Base-by-base conservation (phyloP, 169 alveolate species). In the Plasmodium ovale region DNA sequence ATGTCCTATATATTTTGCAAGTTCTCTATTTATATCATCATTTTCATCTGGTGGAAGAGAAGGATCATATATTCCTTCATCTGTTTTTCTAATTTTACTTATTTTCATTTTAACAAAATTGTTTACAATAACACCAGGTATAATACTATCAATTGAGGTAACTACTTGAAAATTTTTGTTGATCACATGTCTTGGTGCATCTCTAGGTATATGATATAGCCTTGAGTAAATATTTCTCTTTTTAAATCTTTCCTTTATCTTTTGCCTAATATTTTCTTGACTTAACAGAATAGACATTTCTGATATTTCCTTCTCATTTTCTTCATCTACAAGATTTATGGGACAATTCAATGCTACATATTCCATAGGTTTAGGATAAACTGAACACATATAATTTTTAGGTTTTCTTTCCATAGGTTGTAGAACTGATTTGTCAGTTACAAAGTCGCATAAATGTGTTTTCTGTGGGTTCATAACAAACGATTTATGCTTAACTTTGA, bases 391-490 rank as follows among this genome's bases (percentile, higher is more conserved):
- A 56, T 82, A 67, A 54, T 64, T 65, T 25, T 35, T 39, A 12
- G 90, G 37, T 7, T 44, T 64, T 29, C 49, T 53, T 23, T 4
- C 35, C 29, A 23, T 31, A 12, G 90, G 90, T 69, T 29, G 16
- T 65, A 82, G 56, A 7, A 65, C 49, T 7, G 59, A 10, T 23
- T 47, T 4, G 1, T 47, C 19, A 19, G 21, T 7, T 39, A 51
- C n/a, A 35, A 82, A 82, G 16, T 82, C 90, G 25, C 90, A 82
- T 19, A 82, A 49, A 44, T 82, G 82, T 19, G 90, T 82, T 37
- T 29, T 67, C 19, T 31, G 4, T 39, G 90, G 84, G 29, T 67
- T 39, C 12, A 19, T 9, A 31, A 65, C 14, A 16, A 64, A 37
- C 3, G 90, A 35, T 33, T 29, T 14, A 27, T 82, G 58, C 1